Percentiles rank a stretch among this genome's conserved stretches.
These are phyloP conservation scores for Trypethelium eluteriae DNA, from an alignment of 495 filamentous ascomycete species.

Conservation along the genomic window DNA sequence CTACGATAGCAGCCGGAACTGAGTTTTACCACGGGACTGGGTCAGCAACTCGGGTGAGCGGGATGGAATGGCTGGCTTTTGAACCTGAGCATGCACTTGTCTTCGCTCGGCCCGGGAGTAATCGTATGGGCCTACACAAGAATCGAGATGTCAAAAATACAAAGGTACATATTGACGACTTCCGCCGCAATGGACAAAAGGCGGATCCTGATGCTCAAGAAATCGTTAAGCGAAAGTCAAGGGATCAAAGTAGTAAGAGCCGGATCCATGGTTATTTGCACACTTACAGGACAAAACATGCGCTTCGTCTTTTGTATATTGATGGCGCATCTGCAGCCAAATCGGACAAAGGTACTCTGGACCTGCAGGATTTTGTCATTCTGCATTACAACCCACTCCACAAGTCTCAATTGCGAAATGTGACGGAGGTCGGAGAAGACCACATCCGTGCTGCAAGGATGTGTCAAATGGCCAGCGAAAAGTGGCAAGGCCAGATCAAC, in stretches of 20 bases:
- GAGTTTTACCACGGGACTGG: slow-evolving; percentile 55
- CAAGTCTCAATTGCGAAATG: slow-evolving; percentile 15
- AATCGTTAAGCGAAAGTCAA: slow-evolving; percentile 8
- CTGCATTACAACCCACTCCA: slow-evolving; percentile 33
- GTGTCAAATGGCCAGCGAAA: slow-evolving; percentile 42
- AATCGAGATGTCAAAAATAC: slow-evolving; percentile 2
- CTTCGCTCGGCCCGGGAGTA: slow-evolving; percentile 38
- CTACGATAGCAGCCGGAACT: slow-evolving; percentile 49
- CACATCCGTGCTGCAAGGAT: slow-evolving; percentile 40
- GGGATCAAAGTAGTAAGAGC: slow-evolving; percentile 4
- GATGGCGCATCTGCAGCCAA: slow-evolving; percentile 57
- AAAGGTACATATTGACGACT: background rate
- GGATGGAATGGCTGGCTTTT: slow-evolving; percentile 62
- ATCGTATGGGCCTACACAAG: slow-evolving; percentile 8
- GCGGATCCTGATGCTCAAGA: slow-evolving; percentile 10
- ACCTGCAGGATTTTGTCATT: slow-evolving; percentile 49
- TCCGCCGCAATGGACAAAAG: slow-evolving; percentile 17
- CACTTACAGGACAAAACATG: slow-evolving; percentile 43
- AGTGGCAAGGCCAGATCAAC: slow-evolving; percentile 48
- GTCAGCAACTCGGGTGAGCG: slow-evolving; percentile 36
- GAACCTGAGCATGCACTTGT: slow-evolving; percentile 60
- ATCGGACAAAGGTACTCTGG: slow-evolving; percentile 52
- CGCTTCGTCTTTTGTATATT: slow-evolving; percentile 52
- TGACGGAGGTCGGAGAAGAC: slow-evolving; percentile 34
- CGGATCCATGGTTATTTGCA: slow-evolving; percentile 45